Conservation (phyloP, 306 rosid genomes). For the Betula pendula region DNA sequence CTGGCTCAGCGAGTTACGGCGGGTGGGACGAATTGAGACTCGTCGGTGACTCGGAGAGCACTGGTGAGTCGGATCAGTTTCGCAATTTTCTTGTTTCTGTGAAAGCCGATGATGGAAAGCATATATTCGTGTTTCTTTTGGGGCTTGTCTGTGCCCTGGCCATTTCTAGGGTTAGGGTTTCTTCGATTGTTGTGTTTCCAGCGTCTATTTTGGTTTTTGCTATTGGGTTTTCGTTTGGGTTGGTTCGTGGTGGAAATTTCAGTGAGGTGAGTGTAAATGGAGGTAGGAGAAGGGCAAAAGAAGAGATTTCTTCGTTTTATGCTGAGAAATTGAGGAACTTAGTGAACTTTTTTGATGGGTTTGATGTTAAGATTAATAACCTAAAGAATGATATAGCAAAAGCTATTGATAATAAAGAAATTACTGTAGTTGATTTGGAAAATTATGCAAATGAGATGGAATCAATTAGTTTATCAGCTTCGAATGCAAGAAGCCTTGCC, state of each 20-base stretch:
- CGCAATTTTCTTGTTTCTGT: slow-evolving; percentile 61
- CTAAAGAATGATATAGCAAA: slow-evolving; percentile 56
- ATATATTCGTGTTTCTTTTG: slow-evolving; percentile 53
- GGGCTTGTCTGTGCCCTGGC: slow-evolving; percentile 84
- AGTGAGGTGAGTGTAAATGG: slow-evolving; percentile 47
- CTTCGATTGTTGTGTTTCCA: slow-evolving; percentile 73
- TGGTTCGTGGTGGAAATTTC: slow-evolving; percentile 50
- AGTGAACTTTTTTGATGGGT: slow-evolving; percentile 52
- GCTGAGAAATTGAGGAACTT: slow-evolving; percentile 55
- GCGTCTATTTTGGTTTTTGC: slow-evolving; percentile 73
- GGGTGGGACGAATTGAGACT: slow-evolving; percentile 80
- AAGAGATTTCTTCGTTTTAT: slow-evolving; percentile 39
- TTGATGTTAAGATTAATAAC: slow-evolving; percentile 43
- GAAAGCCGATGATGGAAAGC: slow-evolving; percentile 66
- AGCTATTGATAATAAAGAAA: slow-evolving; percentile 54
- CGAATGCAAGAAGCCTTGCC: slow-evolving; percentile 48
- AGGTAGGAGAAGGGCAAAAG: slow-evolving; percentile 53
- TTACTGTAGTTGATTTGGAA: slow-evolving; percentile 60
- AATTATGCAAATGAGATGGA: slow-evolving; percentile 53
- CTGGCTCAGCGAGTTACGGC: slow-evolving; percentile 49
- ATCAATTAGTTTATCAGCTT: slow-evolving; percentile 39
- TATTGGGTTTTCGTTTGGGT: slow-evolving; percentile 67
- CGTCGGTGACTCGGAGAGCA: slow-evolving; percentile 26
- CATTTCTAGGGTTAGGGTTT: slow-evolving; percentile 79
- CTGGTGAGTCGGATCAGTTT: slow-evolving; percentile 59